Evolutionary conservation across 192 early-diverging fungal species (phyloP), one percentile per base, ranked within the genome.

Genomic region (Lobosporangium transversale): DNA sequence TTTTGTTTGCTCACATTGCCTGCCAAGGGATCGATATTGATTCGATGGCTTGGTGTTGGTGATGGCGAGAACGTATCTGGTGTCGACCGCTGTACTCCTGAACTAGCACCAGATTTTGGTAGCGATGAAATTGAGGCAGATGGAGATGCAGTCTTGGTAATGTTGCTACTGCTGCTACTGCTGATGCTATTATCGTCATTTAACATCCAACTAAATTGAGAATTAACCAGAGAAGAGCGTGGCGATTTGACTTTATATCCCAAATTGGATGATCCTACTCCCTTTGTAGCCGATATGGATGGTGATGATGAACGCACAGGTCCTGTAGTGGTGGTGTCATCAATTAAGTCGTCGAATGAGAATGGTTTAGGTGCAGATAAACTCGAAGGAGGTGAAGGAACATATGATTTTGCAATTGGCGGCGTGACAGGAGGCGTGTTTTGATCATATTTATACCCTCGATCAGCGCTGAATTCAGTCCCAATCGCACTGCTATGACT

Each of bases 161-260:
- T n/a, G n/a, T n/a, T n/a, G n/a, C n/a, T n/a, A n/a, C n/a, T n/a
- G n/a, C n/a, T n/a, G n/a, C n/a, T n/a, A n/a, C n/a, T n/a, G n/a
- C n/a, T 15, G 32, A 27, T 33, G 1, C 40, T 23, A 3, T 20
- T 44, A 2, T 49, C 47, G 9, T 67, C 73, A 62, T 52, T 52
- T 47, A 76, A 47, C 64, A 76, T 76, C 73, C 73, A 76, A 27
- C 73, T 67, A 35, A 62, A 76, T 51, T 76, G 63, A 5, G 63
- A 67, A 23, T 76, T 23, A 4, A 65, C 64, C 31, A 76, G 20
- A n/a, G 73, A 67, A 0, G 73, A 76, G 5, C 73, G 50, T 12
- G 73, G 64, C 17, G 73, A 76, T 21, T 76, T 76, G 11, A 61
- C 35, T 21, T 66, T 75, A 43, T 56, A 45, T 4, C n/a, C 15